Evolutionary conservation across 2,329 filamentous ascomycete species (phyloP), one percentile per base, ranked within the genome.

Genomic region (Metarhizium robertsii): DNA sequence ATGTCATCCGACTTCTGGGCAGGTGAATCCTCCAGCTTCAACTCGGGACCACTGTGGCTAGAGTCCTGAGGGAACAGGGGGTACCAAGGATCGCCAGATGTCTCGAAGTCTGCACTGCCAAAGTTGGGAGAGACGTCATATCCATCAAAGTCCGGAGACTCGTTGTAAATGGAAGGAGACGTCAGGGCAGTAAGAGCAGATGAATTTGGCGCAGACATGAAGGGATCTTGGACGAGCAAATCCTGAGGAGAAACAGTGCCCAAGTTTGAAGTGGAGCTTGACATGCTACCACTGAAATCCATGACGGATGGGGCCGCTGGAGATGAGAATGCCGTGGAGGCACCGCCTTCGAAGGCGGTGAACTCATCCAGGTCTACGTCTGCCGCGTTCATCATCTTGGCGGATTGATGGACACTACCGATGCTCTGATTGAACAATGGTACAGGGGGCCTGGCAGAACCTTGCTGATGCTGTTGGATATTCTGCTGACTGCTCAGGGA

Each of bases 231-330:
- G 63, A 92, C 77, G 61, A 87, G 74, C 61, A 95, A 77, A 65
- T 96, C 90, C 70, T 88, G 86, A 20, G 91, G 91, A 59, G 91
- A 96, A 59, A 96, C 81, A 46, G 91, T 96, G 64, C 79, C 81
- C 66, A 83, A 66, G 67, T 83, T 79, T 66, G 74, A 76, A 34
- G 72, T 71, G 53, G 78, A 75, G 69, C 76, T 78, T 48, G 77
- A 73, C 43, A 72, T 71, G 62, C 73, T 75, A 57, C 70, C 68
- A 57, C 64, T 71, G 61, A 79, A 68, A 63, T 84, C 81, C 69
- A 81, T 81, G 52, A 74, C 72, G 38, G 70, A 71, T 50, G 74
- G 68, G 50, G 79, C 67, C 55, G 74, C 76, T 34, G 80, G 79
- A 56, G 80, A 83, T 54, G 79, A 79, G 67, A 76, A 81, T 59